Evolutionary conservation across 1,139 yeast genomes (phyloP), one percentile per base, ranked within the genome.

Genomic region (Zygosaccharomyces sapae): DNA sequence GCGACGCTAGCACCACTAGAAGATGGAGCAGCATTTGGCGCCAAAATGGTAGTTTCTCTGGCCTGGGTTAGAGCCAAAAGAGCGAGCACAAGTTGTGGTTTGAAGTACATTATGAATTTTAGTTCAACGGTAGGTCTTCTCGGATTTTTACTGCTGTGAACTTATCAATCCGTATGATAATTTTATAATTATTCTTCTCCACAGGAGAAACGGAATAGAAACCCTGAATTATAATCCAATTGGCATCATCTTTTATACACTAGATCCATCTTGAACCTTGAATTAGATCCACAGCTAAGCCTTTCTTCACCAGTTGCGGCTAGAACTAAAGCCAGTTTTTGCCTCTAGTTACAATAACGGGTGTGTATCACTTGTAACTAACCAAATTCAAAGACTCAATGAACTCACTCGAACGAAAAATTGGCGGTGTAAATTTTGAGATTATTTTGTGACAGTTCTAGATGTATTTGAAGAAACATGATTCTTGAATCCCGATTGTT

Each of bases 31-130:
- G 27, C 38, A 20, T 18, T 20, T 20, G 38, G 38, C 12, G 27
- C 38, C 29, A 36, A 19, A 3, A 27, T 36, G 10, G 38, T 36
- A n/a, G 29, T 36, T 10, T n/a, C 30, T 5, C 31, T n/a, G 12
- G 40, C 40, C 7, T 27, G 19, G 9, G 40, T 30, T 19, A 37
- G 18, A 5, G 40, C 40, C 40, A 37, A 37, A 12, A 37, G 31
- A 24, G 40, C 40, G 40, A 37, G 29, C 31, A 37, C 9, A 7
- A 37, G 9, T 27, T 30, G 30, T 37, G 40, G 40, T 37, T 16
- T 30, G 29, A 37, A 37, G 31, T 37, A 37, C 40, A 37, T 37
- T 18, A 9, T 37, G 9, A 7, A 7, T 24, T 24, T 24, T 24
- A 27, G n/a, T 12, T 37, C 9, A 37, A 25, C 40, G 40, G 24